Evolutionary conservation across 1,284 basidiomycete genomes (phyloP).

Genomic region (Caloboletus firmus): DNA sequence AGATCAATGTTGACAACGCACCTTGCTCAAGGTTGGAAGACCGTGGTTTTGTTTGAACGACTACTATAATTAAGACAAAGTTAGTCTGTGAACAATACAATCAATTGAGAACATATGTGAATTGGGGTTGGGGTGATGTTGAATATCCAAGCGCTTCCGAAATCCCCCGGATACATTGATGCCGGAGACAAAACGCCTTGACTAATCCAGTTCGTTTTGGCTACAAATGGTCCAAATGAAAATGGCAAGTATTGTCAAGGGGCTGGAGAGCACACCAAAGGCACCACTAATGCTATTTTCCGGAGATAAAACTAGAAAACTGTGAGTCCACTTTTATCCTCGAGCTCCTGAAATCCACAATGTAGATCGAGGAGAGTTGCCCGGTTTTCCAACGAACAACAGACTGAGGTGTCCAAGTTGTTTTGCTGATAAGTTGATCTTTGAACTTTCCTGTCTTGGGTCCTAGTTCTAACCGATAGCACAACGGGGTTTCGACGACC

Average conservation of each 20-base stretch:
- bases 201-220: no score
- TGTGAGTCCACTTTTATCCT: constrained; percentile 33
- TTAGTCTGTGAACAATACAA: background rate
- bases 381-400: constrained; percentile 44
- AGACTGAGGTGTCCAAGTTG: constrained; percentile 25
- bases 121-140: background rate
- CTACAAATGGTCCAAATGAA: no score
- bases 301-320: background rate
- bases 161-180: no score
- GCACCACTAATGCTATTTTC: background rate
- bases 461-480: background rate
- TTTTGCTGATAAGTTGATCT: constrained; percentile 12
- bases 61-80: background rate
- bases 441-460: background rate
- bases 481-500: background rate
- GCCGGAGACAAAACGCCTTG: no score
- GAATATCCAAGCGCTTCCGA: no score
- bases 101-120: background rate
- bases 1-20: background rate
- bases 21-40: background rate
- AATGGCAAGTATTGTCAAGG: background rate
- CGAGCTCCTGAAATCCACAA: background rate
- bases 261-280: background rate
- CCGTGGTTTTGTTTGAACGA: background rate
- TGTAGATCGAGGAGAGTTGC: constrained; percentile 38